phyloP scores from a whole-genome alignment of 768 basidiomycete species.

The Russula compacta region DNA sequence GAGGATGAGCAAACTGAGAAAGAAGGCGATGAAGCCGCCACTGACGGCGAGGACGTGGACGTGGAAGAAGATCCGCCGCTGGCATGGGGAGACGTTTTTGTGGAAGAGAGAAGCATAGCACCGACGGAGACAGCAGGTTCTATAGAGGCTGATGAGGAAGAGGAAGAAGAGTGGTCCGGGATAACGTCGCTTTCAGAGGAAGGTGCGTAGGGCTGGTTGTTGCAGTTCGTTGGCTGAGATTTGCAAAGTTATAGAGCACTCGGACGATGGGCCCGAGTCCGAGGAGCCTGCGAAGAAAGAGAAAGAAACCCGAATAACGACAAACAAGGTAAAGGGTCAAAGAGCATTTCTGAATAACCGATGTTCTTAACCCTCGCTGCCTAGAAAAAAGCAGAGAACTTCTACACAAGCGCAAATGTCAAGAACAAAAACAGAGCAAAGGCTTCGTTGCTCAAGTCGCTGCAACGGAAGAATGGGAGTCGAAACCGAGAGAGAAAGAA shows the following conservation, averaged over 20 bases:
- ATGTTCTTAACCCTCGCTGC: background rate
- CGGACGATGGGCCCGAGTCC: conserved; percentile 30
- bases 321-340: conserved; percentile 61
- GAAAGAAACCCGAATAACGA: conserved; percentile 74
- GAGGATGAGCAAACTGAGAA: conserved; percentile 23
- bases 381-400: conserved; percentile 86
- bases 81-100: conserved; percentile 84
- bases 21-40: conserved; percentile 35
- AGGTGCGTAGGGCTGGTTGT: conserved; percentile 2
- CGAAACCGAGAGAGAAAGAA: conserved; percentile 10
- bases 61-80: conserved; percentile 39
- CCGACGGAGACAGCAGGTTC: conserved; percentile 13
- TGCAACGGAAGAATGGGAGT: conserved; percentile 23
- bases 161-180: conserved; percentile 22
- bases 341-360: background rate
- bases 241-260: conserved; percentile 24
- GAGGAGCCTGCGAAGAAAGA: conserved; percentile 29
- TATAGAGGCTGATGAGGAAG: conserved; percentile 24
- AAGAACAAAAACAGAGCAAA: conserved; percentile 78
- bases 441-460: conserved; percentile 47
- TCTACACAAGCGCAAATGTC: conserved; percentile 76
- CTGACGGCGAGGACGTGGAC: conserved; percentile 31
- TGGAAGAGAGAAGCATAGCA: conserved; percentile 31
- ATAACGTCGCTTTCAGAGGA: conserved; percentile 15
- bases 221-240: conserved; percentile 1